Conservation (phyloP, 2,329 filamentous ascomycete genomes). For the Pestalotiopsis sp. region DNA sequence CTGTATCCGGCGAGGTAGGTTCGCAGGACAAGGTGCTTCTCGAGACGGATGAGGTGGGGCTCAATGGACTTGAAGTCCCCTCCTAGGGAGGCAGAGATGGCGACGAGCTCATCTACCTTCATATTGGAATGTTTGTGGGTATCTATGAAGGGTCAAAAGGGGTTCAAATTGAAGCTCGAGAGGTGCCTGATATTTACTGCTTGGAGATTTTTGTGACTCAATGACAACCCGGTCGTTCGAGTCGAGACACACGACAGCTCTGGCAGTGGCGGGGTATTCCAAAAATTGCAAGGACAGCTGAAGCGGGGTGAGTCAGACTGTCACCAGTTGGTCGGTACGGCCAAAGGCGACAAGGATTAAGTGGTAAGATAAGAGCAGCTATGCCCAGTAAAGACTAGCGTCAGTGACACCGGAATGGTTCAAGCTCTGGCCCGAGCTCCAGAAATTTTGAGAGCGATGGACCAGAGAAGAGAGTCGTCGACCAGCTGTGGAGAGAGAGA, state of each 20-base stretch:
- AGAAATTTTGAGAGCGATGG: conserved; percentile 15
- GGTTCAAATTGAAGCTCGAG: not conserved
- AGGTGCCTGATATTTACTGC: conserved; percentile 9
- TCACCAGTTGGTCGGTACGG: not conserved
- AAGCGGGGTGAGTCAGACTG: conserved; percentile 11
- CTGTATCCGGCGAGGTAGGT: conserved; percentile 84
- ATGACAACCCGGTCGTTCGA: conserved; percentile 16
- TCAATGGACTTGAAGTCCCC: conserved; percentile 84
- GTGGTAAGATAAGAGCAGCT: not conserved
- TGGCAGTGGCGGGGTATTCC: conserved; percentile 24
- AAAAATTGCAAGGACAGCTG: conserved; percentile 11
- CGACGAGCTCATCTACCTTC: conserved; percentile 59
- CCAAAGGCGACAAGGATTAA: not conserved
- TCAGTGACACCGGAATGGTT: not conserved
- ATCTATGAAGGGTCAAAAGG: not conserved
- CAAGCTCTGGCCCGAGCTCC: conserved; percentile 28
- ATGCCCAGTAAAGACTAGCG: not conserved
- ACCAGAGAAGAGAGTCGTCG: not conserved
- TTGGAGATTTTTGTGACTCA: conserved; percentile 5
- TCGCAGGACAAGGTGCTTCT: conserved; percentile 85
- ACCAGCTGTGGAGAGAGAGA: not conserved
- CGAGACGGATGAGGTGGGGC: conserved; percentile 72
- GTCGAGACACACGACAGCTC: conserved; percentile 20
- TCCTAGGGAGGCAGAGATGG: conserved; percentile 52
- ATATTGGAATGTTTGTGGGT: conserved; percentile 39